A percentile compares a stretch with the other conserved stretches of the same genome.
Evolutionary conservation across 2,329 filamentous ascomycete species (phyloP).

Genomic region (Fusarium xyrophilum): DNA sequence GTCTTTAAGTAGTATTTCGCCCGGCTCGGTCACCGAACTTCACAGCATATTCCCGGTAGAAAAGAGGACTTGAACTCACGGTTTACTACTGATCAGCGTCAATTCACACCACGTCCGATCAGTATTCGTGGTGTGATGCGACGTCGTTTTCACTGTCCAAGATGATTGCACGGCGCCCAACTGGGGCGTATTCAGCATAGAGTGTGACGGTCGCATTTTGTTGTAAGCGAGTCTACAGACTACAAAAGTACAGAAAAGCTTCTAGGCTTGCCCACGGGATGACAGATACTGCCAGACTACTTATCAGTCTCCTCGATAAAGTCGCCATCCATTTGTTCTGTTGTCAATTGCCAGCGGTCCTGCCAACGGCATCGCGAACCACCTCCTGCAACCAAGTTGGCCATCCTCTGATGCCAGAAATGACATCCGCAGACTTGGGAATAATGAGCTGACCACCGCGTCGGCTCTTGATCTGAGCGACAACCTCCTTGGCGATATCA

Average conservation of each 20-base stretch:
- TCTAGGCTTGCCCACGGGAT: rapidly evolving
- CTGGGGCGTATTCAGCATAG: rapidly evolving
- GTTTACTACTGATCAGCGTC: rapidly evolving
- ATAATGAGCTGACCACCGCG: constrained; percentile 57
- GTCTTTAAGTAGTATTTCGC: neutral
- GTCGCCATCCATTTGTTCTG: neutral
- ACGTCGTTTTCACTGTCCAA: neutral
- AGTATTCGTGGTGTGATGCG: neutral
- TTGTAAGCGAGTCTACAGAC: neutral
- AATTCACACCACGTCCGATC: neutral
- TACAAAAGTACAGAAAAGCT: neutral
- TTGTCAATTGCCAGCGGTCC: neutral
- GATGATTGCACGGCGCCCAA: rapidly evolving
- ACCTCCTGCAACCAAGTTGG: constrained; percentile 49
- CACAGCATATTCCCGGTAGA: neutral
- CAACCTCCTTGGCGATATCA: constrained; percentile 52
- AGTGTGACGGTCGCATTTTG: neutral
- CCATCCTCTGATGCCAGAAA: constrained; percentile 50
- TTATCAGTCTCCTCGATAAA: neutral
- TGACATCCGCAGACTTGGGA: constrained; percentile 39
- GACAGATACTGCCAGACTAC: neutral
- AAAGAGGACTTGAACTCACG: too few relatives aligned
- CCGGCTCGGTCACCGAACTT: neutral
- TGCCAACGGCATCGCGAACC: constrained; percentile 43
- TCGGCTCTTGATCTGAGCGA: constrained; percentile 53